Evolutionary conservation across 257 asterid species (phyloP), one percentile per base, ranked within the genome.

Genomic region (Jaltomata sinuosa): DNA sequence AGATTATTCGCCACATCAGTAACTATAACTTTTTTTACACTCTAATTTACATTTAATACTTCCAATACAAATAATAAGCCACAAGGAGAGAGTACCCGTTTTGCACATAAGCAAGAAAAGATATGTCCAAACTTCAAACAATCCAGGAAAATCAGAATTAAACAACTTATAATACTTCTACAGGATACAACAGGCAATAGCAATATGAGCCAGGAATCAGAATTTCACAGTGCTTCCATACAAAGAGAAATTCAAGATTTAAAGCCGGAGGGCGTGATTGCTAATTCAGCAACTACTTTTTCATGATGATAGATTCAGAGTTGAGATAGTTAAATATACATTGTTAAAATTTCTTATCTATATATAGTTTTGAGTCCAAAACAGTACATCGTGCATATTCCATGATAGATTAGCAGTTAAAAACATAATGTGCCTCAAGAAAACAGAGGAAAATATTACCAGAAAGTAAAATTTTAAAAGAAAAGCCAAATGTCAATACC

Each of bases 401-500:
- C 36, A 72, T 42, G 22, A 22, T n/a, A 42, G 3, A 42, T 42
- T 42, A 72, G 19, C 79, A n/a, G 11, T 69, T 69, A 36, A 52
- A 11, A 6, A 27, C 11, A 11, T 38, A 40, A 12, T 21, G 54
- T 40, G 79, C 34, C 53, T 38, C 54, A 11, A 40, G 32, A 69
- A 69, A 71, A 71, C 6, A 22, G 77, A 67, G 27, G 27, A 45
- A 61, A 80, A 61, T 25, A 36, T 32, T 25, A 5, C 52, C n/a
- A 10, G 62, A 40, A 3, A 68, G 22, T 64, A 40, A 47, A n/a
- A 6, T 50, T 64, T 16, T 15, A 1, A 27, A 12, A 4, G 2
- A 12, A 0, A 11, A 54, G n/a, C 16, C 15, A 79, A 36, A 52
- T 72, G 45, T 25, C 15, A 74, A 25, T 74, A 94, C 92, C 93